Conservation (phyloP, 2,329 filamentous ascomycete species). For the Diaporthe australafricana region DNA sequence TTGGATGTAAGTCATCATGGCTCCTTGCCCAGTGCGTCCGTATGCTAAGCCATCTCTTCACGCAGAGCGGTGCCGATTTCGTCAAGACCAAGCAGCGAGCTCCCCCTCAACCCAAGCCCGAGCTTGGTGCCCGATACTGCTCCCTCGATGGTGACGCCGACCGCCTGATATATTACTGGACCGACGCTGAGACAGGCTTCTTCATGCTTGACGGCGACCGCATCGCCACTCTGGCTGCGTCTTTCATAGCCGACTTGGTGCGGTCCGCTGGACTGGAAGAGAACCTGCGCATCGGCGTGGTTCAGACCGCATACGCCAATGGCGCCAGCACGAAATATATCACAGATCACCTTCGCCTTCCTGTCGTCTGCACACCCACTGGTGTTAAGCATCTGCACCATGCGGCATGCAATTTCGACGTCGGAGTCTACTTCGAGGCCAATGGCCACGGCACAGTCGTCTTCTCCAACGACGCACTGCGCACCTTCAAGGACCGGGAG, state of each 20-base stretch:
- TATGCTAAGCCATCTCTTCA: constrained; percentile 37
- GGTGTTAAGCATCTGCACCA: constrained; percentile 98
- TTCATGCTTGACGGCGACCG: constrained; percentile 95
- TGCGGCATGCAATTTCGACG: constrained; percentile 92
- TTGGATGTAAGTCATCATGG: constrained; percentile 72
- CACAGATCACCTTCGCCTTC: constrained; percentile 85
- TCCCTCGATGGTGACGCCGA: constrained; percentile 97
- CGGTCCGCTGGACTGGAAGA: constrained; percentile 81
- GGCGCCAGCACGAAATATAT: constrained; percentile 94
- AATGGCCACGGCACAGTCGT: constrained; percentile 98
- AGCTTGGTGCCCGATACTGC: constrained; percentile 82
- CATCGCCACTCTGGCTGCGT: constrained; percentile 93
- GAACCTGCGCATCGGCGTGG: constrained; percentile 89
- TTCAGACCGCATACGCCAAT: constrained; percentile 98
- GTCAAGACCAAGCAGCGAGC: constrained; percentile 97
- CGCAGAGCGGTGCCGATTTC: constrained; percentile 90
- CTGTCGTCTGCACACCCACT: constrained; percentile 92
- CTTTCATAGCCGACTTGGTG: constrained; percentile 91
- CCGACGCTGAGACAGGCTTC: constrained; percentile 85
- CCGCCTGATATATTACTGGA: constrained; percentile 94
- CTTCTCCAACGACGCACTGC: constrained; percentile 87
- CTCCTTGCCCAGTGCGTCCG: neutral
- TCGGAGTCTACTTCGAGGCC: constrained; percentile 98
- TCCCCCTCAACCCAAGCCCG: constrained; percentile 83
- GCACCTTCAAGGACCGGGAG: constrained; percentile 80